A percentile compares a stretch with the other conserved stretches of the same genome.
phyloP scores from a whole-genome alignment of 345 rosid genomes.

The Trapa incisa region DNA sequence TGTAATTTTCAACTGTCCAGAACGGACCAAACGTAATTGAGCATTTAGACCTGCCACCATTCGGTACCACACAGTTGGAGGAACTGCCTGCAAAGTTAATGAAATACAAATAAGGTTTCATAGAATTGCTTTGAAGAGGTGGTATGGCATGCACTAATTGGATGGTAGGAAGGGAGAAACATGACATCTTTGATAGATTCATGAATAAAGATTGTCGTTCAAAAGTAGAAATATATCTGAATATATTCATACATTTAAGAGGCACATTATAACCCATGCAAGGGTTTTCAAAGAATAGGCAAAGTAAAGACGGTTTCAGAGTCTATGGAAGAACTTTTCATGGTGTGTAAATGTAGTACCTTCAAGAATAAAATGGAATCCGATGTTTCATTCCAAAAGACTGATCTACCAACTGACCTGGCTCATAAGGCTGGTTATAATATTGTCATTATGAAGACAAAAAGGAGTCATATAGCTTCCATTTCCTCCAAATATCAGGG shows the following conservation, averaged over 20 bases:
- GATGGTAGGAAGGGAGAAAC: background rate
- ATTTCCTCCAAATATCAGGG: constrained; percentile 71
- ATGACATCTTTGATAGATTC: background rate
- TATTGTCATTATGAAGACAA: constrained; percentile 71
- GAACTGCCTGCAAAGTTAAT: constrained; percentile 42
- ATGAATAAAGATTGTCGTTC: background rate
- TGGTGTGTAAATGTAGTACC: background rate
- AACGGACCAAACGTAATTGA: constrained; percentile 68
- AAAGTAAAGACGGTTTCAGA: background rate
- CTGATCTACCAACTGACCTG: constrained; percentile 37
- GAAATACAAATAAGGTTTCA: constrained; percentile 5
- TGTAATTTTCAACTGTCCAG: constrained; percentile 53
- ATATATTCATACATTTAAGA: background rate
- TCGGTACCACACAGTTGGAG: constrained; percentile 89
- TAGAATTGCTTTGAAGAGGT: background rate
- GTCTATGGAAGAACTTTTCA: background rate
- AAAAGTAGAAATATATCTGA: background rate
- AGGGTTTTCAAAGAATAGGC: background rate
- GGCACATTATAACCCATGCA: background rate
- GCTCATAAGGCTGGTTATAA: constrained; percentile 75
- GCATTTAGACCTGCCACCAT: constrained; percentile 87
- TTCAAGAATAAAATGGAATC: background rate
- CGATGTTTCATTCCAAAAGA: background rate
- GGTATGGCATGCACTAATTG: background rate
- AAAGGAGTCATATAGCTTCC: constrained; percentile 93